Base-by-base conservation (phyloP, 257 asterid genomes). In the Gynochthodes officinalis region DNA sequence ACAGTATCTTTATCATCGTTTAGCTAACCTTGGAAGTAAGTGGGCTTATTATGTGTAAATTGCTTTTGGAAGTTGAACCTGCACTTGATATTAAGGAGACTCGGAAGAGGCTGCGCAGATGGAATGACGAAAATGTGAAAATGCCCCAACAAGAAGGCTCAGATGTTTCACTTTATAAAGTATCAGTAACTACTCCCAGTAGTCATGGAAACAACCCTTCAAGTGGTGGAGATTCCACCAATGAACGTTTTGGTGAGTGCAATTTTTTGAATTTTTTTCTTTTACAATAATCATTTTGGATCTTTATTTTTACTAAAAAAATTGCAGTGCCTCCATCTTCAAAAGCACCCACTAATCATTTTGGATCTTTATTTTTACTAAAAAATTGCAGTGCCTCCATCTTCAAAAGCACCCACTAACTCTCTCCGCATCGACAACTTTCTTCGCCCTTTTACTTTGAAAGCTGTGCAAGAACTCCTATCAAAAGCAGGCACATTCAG, bases 401-500 rank as follows among this genome's bases (percentile, higher is more conserved):
- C 83, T 7, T 58, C 74, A 7, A 76, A 61, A 78, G 60, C 70
- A 46, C 83, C 86, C 73, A 78, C 86, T 8, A 73, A 72, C 72
- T 78, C 86, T 65, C 79, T 82, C 64, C 70, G 80, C 30, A 76
- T 82, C 21, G 77, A 82, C 67, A 76, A 82, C 65, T 82, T 82
- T 74, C 21, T 82, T 67, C 81, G 81, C 55, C 86, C 83, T 27
- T 76, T 82, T 72, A 82, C 83, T 28, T 40, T 82, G 64, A 82
- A 82, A 78, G 86, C 86, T 62, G 79, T 78, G 66, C 83, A 82
- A 69, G 83, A 82, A 66, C 81, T 82, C 62, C 74, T 82, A 27
- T 77, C 70, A 4, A 78, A 67, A 72, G 73, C 83, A 13, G 83
- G 83, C 16, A 71, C 75, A 40, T 65, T 73, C 52, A 25, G 81